Percentiles rank a stretch among this genome's conserved stretches.
phyloP scores from a whole-genome alignment of 352 stramenopile genomes.

The Phytophthora litchii region DNA sequence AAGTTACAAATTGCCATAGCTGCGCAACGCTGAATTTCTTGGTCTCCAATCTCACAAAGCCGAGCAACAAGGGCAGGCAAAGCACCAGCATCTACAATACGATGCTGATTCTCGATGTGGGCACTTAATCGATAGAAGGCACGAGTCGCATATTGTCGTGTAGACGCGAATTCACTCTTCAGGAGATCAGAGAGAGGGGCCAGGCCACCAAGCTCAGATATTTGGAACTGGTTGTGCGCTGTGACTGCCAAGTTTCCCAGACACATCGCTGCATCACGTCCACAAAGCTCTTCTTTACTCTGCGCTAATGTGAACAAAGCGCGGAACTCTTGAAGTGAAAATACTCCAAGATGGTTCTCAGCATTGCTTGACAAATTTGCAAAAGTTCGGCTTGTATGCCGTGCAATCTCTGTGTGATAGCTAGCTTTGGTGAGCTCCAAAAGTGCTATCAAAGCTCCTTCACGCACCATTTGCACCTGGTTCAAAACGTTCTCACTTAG shows the following conservation, averaged over 20 bases:
- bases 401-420: conserved; percentile 79
- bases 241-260: conserved; percentile 95
- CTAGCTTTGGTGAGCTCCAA: conserved; percentile 66
- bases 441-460: conserved; percentile 75
- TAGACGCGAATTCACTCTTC: conserved; percentile 64
- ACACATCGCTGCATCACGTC: conserved; percentile 91
- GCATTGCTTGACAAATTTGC: conserved; percentile 92
- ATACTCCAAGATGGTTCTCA: conserved; percentile 91
- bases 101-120: conserved; percentile 85
- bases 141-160: conserved; percentile 82
- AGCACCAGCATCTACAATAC: conserved; percentile 85
- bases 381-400: conserved; percentile 90
- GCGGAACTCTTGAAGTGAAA: conserved; percentile 78
- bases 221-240: conserved; percentile 88
- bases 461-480: conserved; percentile 87
- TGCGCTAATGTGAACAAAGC: conserved; percentile 75
- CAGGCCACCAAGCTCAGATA: conserved; percentile 89
- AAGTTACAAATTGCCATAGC: conserved; percentile 91
- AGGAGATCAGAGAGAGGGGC: conserved; percentile 83
- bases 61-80: conserved; percentile 77
- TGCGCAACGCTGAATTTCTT: conserved; percentile 76
- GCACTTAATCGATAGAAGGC: conserved; percentile 92
- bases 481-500: conserved; percentile 93
- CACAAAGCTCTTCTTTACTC: conserved; percentile 85
- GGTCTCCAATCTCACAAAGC: conserved; percentile 41